These are phyloP conservation scores for Thermomyces lanuginosus DNA, from an alignment of 2,329 filamentous ascomycete genomes.

Conservation along the genomic window DNA sequence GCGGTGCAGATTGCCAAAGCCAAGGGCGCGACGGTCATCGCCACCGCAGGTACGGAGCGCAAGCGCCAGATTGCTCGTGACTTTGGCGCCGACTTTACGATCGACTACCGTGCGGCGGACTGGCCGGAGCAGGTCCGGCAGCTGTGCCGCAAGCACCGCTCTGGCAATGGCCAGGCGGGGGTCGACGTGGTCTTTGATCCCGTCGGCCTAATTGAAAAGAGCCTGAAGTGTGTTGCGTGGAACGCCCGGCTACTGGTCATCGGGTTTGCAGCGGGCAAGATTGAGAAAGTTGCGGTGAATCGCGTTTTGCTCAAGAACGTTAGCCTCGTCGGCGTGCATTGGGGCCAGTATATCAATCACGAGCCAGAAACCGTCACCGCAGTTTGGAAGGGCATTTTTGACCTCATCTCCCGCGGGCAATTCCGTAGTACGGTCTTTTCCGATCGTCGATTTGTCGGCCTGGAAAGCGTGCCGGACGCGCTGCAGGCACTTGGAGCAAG, in stretches of 20 bases:
- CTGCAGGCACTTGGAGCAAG: conserved; percentile 61
- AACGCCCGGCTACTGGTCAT: conserved; percentile 77
- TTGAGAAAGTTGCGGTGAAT: conserved; percentile 87
- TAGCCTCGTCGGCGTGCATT: conserved; percentile 73
- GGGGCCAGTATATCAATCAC: conserved; percentile 65
- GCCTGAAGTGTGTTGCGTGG: conserved; percentile 85
- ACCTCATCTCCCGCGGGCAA: conserved; percentile 60
- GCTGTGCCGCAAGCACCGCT: conserved; percentile 37
- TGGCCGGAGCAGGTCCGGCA: conserved; percentile 57
- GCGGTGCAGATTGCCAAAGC: conserved; percentile 92
- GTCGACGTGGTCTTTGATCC: conserved; percentile 94
- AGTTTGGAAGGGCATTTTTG: conserved; percentile 73
- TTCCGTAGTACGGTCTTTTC: conserved; percentile 69
- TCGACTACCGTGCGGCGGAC: conserved; percentile 61
- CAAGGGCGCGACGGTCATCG: conserved; percentile 78
- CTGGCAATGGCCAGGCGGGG: conserved; percentile 47
- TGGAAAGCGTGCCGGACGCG: conserved; percentile 63
- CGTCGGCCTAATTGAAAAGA: conserved; percentile 73
- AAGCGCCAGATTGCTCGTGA: conserved; percentile 64
- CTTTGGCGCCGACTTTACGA: conserved; percentile 70
- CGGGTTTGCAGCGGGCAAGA: conserved; percentile 70
- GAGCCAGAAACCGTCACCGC: conserved; percentile 52
- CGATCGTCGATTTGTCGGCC: conserved; percentile 64
- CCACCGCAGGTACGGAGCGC: conserved; percentile 64
- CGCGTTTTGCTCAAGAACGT: conserved; percentile 90